A percentile compares a stretch with the other conserved stretches of the same genome.
phyloP scores from a whole-genome alignment of 2,329 filamentous ascomycete genomes.

The Podosphaera leucotricha region DNA sequence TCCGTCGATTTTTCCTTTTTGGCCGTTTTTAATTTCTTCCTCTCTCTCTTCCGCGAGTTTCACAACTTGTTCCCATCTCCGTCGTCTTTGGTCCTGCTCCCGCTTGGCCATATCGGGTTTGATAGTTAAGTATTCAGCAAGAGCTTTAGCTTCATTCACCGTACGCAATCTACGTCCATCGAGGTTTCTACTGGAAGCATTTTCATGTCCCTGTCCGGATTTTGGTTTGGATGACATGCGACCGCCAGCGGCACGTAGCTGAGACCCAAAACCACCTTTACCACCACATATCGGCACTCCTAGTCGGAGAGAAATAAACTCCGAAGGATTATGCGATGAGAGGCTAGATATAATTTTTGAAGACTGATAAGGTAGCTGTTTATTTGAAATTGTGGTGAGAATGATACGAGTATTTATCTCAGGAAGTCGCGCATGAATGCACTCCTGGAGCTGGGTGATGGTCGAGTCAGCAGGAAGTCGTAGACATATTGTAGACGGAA shows the following conservation, averaged over 20 bases:
- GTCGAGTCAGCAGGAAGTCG: conserved; percentile 41
- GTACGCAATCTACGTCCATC: conserved; percentile 78
- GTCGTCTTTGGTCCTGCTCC: conserved; percentile 66
- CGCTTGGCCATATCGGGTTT: conserved; percentile 95
- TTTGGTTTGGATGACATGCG: conserved; percentile 90
- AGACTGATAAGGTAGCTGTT: conserved; percentile 34
- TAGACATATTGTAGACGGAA: conserved; percentile 66
- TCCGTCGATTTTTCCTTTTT: conserved; percentile 51
- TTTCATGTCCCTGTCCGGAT: conserved; percentile 59
- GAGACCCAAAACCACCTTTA: conserved; percentile 93
- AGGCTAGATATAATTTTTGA: conserved; percentile 34
- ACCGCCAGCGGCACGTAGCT: conserved; percentile 84
- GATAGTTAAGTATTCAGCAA: conserved; percentile 83
- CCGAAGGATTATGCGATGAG: conserved; percentile 31
- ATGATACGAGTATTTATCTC: conserved; percentile 36
- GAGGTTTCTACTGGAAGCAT: conserved; percentile 77
- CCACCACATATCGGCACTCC: conserved; percentile 64
- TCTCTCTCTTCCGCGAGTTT: conserved; percentile 63
- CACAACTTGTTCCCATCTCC: conserved; percentile 74
- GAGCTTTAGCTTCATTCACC: conserved; percentile 79
- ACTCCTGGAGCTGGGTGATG: conserved; percentile 40
- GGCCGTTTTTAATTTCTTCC: conserved; percentile 56
- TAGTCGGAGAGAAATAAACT: conserved; percentile 63
- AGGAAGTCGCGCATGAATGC: conserved; percentile 37
- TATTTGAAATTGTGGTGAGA: conserved; percentile 63